A percentile compares a stretch with the other conserved stretches of the same genome.
Evolutionary conservation across 1,284 basidiomycete species (phyloP).

Genomic region (Cutaneotrichosporon sp.): DNA sequence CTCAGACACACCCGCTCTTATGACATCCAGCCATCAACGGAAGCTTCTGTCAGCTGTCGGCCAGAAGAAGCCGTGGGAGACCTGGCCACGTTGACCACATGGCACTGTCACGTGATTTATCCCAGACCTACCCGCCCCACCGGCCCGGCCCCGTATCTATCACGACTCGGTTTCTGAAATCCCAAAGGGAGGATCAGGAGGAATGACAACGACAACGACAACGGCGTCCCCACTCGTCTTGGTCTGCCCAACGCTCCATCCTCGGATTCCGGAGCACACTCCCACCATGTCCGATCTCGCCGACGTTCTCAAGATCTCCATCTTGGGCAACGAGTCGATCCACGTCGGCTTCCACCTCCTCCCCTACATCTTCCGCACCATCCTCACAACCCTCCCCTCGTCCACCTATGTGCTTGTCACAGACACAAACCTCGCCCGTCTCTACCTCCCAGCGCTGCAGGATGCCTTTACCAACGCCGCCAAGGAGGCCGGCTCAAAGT

Average conservation of each 20-base stretch:
- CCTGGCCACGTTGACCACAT: no score
- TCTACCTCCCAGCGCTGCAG: conserved; percentile 67
- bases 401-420: conserved; percentile 91
- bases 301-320: conserved; percentile 60
- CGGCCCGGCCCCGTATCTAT: no score
- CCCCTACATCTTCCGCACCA: conserved; percentile 75
- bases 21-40: no score
- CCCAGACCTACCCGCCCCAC: no score
- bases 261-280: neutral
- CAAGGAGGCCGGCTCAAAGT: conserved; percentile 40
- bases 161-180: conserved; percentile 2
- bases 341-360: conserved; percentile 88
- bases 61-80: neutral
- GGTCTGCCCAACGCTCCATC: neutral
- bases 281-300: conserved; percentile 30
- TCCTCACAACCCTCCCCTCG: conserved; percentile 67
- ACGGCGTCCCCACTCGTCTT: neutral
- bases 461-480: conserved; percentile 59
- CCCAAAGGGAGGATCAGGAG: neutral
- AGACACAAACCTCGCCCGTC: conserved; percentile 77
- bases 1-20: no score
- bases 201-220: neutral
- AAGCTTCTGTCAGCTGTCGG: no score
- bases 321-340: conserved; percentile 80
- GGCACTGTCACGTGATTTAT: no score